Evolutionary conservation across 257 asterid species (phyloP).

Genomic region (Coffea eugenioides): DNA sequence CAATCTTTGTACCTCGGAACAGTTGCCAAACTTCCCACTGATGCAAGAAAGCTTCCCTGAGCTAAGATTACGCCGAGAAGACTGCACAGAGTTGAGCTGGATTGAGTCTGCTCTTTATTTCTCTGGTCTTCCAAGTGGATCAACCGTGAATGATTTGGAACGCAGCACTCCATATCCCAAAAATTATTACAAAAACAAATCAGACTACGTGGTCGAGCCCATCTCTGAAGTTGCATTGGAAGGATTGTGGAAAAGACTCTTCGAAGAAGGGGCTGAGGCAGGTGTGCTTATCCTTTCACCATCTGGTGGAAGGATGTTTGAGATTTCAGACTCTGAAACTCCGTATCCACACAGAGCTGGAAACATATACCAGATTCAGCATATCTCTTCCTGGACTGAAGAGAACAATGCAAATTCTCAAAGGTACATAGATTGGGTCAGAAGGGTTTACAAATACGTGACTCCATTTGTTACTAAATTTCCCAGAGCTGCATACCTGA

Average conservation of each 20-base stretch:
- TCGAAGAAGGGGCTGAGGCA: too few species aligned
- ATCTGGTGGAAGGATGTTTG: too few species aligned
- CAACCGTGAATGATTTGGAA: slow-evolving; percentile 21
- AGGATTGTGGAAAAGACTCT: too few species aligned
- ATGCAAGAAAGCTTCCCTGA: too few species aligned
- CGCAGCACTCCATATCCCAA: slow-evolving; percentile 27
- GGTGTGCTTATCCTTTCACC: too few species aligned
- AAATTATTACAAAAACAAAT: slow-evolving; percentile 35
- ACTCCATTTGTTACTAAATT: slow-evolving; percentile 32
- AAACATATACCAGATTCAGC: slow-evolving; percentile 19
- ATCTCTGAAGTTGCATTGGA: slow-evolving; percentile 7
- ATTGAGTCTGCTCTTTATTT: slow-evolving; percentile 12
- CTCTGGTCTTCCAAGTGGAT: slow-evolving; percentile 37
- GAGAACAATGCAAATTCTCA: slow-evolving; percentile 14
- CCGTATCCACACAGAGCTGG: too few species aligned
- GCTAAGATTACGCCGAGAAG: too few species aligned
- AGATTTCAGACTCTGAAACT: too few species aligned
- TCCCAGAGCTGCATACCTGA: slow-evolving; percentile 37
- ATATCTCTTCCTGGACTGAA: slow-evolving; percentile 27
- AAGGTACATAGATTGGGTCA: slow-evolving; percentile 16
- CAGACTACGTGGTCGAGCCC: slow-evolving; percentile 32
- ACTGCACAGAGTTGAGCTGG: too few species aligned
- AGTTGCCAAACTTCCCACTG: too few species aligned
- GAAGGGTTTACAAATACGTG: slow-evolving; percentile 10
- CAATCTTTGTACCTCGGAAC: too few species aligned